Base-by-base conservation (phyloP, 2,329 filamentous ascomycete genomes). In the Cordyceps farinosa region DNA sequence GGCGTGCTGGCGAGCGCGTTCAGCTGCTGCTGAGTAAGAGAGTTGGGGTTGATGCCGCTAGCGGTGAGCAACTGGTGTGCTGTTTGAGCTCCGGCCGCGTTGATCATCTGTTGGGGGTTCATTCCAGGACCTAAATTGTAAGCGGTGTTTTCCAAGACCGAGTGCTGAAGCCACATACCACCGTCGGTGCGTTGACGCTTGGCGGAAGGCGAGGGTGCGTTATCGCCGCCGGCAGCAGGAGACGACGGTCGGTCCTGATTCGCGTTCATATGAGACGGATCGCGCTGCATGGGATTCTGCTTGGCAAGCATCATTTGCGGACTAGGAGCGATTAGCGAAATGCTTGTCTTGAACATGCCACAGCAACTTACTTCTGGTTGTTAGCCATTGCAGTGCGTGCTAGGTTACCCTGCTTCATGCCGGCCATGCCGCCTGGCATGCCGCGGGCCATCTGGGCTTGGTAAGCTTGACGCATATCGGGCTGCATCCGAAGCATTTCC, bases 261-360 rank as follows among this genome's bases (percentile, higher is more conserved):
- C 75, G 90, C 89, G 70, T 96, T 92, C 85, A 95, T 92, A 66
- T 89, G 88, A 17, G 91, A 94, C 61, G 91, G 90, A 70, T 96
- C 92, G 65, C 92, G 85, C 74, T 94, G 90, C 90, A 97, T 96
- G 73, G 90, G 87, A 63, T 88, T 87, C 71, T 90, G 87, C 77
- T 92, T 88, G 74, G 85, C 84, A 66, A 91, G 80, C 77, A 90
- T 86, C 80, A 94, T 87, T 74, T 90, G 87, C 44, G 87, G 87
- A 62, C 87, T 90, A 66, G 51, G 65, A 34, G 44, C 36, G 38
- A 44, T 52, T 17, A 42, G 50, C 11, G 22, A 11, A 32, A 9
- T 38, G 22, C 13, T 55, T 10, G 42, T 36, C 15, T 30, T 32
- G 3, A 36, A n/a, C 22, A 29, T 45, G 22, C 9, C n/a, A 17